Evolutionary conservation across 441 rosid genomes (phyloP).

Genomic region (Omphalea diandra): DNA sequence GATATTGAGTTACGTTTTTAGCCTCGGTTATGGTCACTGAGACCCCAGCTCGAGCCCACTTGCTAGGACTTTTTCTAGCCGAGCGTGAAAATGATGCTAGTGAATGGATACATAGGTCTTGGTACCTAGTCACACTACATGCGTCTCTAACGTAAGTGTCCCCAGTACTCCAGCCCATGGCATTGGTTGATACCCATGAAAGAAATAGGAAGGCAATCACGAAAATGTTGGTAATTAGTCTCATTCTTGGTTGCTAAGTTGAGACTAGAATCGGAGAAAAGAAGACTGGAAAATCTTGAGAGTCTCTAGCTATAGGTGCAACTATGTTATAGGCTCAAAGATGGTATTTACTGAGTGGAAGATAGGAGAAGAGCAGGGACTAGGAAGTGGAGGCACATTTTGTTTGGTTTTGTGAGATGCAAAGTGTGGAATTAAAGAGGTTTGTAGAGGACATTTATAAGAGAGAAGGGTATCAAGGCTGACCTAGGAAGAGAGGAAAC

Average conservation of each 20-base stretch:
- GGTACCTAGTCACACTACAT: slow-evolving; percentile 73
- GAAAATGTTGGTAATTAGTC: slow-evolving; percentile 11
- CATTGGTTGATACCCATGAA: slow-evolving; percentile 18
- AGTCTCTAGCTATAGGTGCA: too few species aligned
- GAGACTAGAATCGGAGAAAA: too few species aligned
- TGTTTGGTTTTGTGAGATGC: neutral
- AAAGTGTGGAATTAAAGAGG: neutral
- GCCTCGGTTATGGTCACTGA: slow-evolving; percentile 63
- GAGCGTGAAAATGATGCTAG: slow-evolving; percentile 53
- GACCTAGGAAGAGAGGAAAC: slow-evolving; percentile 13
- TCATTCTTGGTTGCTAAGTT: too few species aligned
- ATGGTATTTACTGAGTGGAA: neutral
- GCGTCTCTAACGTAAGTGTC: slow-evolving; percentile 56
- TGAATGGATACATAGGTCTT: slow-evolving; percentile 51
- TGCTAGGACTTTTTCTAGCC: slow-evolving; percentile 63
- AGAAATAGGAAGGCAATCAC: slow-evolving; percentile 25
- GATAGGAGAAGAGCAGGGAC: neutral
- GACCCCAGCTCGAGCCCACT: slow-evolving; percentile 88
- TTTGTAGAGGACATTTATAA: slow-evolving; percentile 23
- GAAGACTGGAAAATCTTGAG: too few species aligned
- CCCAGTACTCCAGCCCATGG: neutral
- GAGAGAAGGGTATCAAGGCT: neutral
- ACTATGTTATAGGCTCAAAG: too few species aligned
- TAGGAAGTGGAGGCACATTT: neutral
- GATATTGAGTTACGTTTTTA: slow-evolving; percentile 34